Percentiles rank a stretch among this genome's conserved stretches.
These are phyloP conservation scores for Kodamaea jinghongensis DNA, from an alignment of 805 yeast genomes.

Conservation along the genomic window DNA sequence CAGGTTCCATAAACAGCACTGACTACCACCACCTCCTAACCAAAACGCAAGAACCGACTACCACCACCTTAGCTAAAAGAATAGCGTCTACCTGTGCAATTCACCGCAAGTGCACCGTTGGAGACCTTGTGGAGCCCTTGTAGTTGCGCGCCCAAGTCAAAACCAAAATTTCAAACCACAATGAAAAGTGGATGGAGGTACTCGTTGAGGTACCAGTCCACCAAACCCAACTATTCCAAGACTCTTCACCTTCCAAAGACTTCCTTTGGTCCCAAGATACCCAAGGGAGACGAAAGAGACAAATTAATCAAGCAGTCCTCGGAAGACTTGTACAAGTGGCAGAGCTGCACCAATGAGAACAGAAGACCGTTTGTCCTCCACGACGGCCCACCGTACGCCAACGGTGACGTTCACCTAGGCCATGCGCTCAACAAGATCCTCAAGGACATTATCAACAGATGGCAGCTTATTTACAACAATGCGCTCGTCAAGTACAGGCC, in stretches of 20 bases:
- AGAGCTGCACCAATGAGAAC: constrained; percentile 21
- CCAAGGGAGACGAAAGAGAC: constrained; percentile 43
- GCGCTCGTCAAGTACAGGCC: constrained; percentile 71
- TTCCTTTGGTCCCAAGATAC: constrained; percentile 48
- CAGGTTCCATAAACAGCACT: too few species aligned
- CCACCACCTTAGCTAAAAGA: too few species aligned
- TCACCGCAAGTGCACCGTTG: too few species aligned
- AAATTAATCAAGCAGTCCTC: constrained; percentile 51
- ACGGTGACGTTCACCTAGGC: constrained; percentile 88
- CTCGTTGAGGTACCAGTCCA: constrained; percentile 7
- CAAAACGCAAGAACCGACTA: too few species aligned
- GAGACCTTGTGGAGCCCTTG: too few species aligned
- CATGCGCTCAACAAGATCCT: constrained; percentile 88
- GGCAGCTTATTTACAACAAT: constrained; percentile 56
- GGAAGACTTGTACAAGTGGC: constrained; percentile 65
- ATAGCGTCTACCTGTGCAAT: too few species aligned
- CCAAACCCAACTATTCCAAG: constrained; percentile 34
- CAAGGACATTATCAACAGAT: constrained; percentile 82
- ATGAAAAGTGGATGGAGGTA: not conserved
- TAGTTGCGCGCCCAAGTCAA: too few species aligned
- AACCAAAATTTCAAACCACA: too few species aligned
- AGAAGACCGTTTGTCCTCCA: constrained; percentile 59
- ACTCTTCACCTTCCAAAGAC: constrained; percentile 69
- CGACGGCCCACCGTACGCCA: constrained; percentile 99
- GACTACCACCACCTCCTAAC: too few species aligned